A percentile compares a stretch with the other conserved stretches of the same genome.
phyloP scores from a whole-genome alignment of 2,329 filamentous ascomycete genomes.

The Calonectria pseudoreteaudii region DNA sequence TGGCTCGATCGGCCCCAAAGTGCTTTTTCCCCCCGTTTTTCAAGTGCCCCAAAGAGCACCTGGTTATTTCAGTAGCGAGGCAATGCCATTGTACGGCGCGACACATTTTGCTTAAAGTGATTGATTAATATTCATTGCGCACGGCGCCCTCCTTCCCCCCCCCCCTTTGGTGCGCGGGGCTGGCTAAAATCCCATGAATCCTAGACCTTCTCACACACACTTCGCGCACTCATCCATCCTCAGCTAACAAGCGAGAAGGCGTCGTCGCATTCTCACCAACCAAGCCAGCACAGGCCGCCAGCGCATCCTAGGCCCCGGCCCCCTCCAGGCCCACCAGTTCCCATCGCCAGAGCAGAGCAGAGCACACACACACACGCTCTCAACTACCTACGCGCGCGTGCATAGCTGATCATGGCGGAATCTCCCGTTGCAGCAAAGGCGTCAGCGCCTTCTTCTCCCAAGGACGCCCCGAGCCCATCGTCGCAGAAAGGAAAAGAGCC shows the following conservation, averaged over 20 bases:
- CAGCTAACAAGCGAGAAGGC: neutral
- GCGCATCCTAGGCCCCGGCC: neutral
- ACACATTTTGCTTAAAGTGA: neutral
- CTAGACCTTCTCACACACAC: neutral
- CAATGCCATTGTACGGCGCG: neutral
- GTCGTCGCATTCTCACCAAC: neutral
- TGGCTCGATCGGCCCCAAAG: neutral
- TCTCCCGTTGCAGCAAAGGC: neutral
- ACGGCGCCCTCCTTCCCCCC: neutral
- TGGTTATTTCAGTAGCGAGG: constrained; percentile 19
- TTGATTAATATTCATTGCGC: neutral
- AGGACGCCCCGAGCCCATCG: neutral
- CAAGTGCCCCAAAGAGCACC: neutral
- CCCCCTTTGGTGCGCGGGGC: neutral
- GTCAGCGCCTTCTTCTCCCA: neutral
- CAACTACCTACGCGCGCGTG: neutral
- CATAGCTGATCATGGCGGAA: neutral
- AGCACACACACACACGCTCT: neutral
- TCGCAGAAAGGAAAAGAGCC: constrained; percentile 4
- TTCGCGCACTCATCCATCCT: neutral
- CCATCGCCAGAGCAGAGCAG: neutral
- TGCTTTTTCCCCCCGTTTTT: neutral
- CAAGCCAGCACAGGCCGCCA: neutral
- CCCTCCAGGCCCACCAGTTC: neutral
- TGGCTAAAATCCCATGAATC: neutral